These are phyloP conservation scores for Fragaria vesca DNA, from an alignment of 306 rosid species.

Conservation along the genomic window DNA sequence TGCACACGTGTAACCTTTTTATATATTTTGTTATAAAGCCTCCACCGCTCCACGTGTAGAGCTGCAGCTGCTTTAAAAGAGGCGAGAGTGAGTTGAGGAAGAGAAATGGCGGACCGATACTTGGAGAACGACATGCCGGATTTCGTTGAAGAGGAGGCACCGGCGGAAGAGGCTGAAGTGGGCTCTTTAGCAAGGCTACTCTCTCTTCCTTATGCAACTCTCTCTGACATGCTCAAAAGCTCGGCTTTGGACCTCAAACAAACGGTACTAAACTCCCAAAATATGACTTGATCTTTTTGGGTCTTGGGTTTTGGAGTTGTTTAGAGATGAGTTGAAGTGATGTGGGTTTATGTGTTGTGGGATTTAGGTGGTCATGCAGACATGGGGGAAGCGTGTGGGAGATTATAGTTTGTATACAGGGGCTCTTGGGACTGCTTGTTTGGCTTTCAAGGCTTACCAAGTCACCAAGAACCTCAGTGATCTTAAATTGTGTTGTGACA, in stretches of 20 bases:
- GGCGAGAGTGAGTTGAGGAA: not conserved
- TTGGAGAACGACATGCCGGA: conserved; percentile 65
- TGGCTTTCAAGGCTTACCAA: conserved; percentile 62
- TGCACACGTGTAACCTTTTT: not conserved
- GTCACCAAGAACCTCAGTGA: conserved; percentile 54
- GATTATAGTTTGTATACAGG: conserved; percentile 77
- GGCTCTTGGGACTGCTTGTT: conserved; percentile 69
- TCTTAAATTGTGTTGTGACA: conserved; percentile 63
- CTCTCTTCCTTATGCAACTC: conserved; percentile 48
- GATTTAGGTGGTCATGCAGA: conserved; percentile 72
- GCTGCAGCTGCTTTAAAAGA: not conserved
- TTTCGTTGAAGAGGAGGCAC: conserved; percentile 46
- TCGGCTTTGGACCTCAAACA: conserved; percentile 59
- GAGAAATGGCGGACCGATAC: conserved; percentile 67
- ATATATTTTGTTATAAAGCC: not conserved
- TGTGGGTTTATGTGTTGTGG: conserved; percentile 23
- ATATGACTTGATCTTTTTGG: not conserved
- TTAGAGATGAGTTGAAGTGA: not conserved
- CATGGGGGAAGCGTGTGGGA: conserved; percentile 63
- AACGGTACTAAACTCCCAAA: conserved; percentile 39
- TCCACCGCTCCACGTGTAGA: not conserved
- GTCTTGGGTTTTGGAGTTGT: conserved; percentile 9
- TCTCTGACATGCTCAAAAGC: conserved; percentile 34
- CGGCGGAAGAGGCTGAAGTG: conserved; percentile 23
- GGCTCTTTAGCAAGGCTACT: conserved; percentile 49